A percentile compares a stretch with the other conserved stretches of the same genome.
These are phyloP conservation scores for Capsicum pubescens DNA, from an alignment of 257 asterid species.

Conservation along the genomic window DNA sequence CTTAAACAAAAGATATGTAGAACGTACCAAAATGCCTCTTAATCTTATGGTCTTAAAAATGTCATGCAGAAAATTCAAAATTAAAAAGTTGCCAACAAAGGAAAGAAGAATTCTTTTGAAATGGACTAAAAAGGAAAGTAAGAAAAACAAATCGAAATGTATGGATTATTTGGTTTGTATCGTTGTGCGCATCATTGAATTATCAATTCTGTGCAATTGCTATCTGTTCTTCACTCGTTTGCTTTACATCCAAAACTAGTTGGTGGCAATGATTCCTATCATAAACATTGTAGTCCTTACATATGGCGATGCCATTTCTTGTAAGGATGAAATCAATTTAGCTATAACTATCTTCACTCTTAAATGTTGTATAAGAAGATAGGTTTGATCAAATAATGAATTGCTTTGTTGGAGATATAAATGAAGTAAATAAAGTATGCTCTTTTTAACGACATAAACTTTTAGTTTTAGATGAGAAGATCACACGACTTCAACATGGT, in stretches of 20 bases:
- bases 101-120: too few relatives aligned
- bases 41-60: too few relatives aligned
- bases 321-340: constrained; percentile 10
- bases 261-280: background rate
- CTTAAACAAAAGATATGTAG: too few relatives aligned
- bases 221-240: background rate
- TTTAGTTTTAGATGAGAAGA: background rate
- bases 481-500: background rate
- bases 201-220: background rate
- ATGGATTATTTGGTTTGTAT: background rate
- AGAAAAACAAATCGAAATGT: too few relatives aligned
- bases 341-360: background rate
- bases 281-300: background rate
- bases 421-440: background rate
- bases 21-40: too few relatives aligned
- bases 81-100: too few relatives aligned
- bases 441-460: background rate
- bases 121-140: too few relatives aligned
- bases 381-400: background rate
- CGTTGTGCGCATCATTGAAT: background rate
- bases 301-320: background rate
- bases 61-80: too few relatives aligned
- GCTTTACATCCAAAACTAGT: background rate
- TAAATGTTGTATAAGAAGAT: background rate
- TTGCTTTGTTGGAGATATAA: background rate